Evolutionary conservation across 2,329 filamentous ascomycete species (phyloP), one percentile per base, ranked within the genome.

Genomic region (Niveomyces coronatus): DNA sequence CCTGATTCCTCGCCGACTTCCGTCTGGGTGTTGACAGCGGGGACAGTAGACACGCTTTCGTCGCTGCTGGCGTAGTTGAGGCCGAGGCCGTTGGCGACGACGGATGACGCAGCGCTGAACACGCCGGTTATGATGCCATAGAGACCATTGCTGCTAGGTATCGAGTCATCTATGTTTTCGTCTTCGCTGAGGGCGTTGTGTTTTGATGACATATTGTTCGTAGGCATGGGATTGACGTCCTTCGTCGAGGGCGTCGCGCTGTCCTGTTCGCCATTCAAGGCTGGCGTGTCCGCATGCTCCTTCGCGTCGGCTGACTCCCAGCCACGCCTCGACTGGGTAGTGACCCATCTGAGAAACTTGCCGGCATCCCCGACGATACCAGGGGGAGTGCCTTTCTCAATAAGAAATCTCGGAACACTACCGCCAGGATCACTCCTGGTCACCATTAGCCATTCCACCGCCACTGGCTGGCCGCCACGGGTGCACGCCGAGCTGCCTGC

Each of bases 371-470:
- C 69, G 18, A 85, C 72, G 49, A 94, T 91, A 24, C 84, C 84
- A 9, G 71, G 76, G 0, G 87, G 87, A 0, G 87, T 94, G 20
- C 83, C 85, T 53, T 85, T 79, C 51, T 94, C 87, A n/a, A 94
- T 85, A 71, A 94, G 79, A 61, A 91, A 94, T 11, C 84, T 74
- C 1, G 87, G 87, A 14, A 94, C 87, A 42, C 78, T 89, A 37
- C 87, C 87, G 9, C 87, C 87, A 3, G 87, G 86, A 49, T 94
- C 86, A 55, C 83, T 89, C 34, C 87, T 71, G 1, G 86, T 94
- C 14, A 94, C 76, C 87, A 94, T 94, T 44, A 91, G 74, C 87
- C 87, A 94, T 57, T 94, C 87, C 2, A 94, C 55, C 18, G 65
- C 59, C 19, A 58, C 64, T n/a, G 63, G 54, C 1, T 47, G 53